Conservation (phyloP, 2,329 filamentous ascomycete species). For the Trichoderma breve region DNA sequence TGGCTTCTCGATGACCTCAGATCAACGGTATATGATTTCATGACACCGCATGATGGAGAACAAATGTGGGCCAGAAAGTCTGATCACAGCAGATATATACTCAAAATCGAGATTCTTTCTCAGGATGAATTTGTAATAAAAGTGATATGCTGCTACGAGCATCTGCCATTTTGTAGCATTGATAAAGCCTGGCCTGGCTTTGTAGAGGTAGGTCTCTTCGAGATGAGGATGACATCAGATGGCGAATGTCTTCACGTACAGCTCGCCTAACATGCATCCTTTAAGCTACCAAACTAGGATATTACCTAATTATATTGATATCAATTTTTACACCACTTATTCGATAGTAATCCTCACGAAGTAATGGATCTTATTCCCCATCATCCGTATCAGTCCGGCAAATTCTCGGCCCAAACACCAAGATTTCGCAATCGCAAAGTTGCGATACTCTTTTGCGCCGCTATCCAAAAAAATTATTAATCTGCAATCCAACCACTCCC, state of each 20-base stretch:
- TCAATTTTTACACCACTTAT: not conserved
- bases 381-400: not conserved
- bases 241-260: not conserved
- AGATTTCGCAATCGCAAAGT: slow-evolving; percentile 18
- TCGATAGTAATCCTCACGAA: not conserved
- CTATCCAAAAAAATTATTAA: slow-evolving; percentile 3
- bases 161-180: not conserved
- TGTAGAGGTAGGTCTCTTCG: not conserved
- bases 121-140: not conserved
- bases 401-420: slow-evolving; percentile 20
- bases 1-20: not conserved
- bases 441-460: not conserved
- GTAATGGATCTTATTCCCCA: not conserved
- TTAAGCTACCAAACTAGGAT: too few species aligned
- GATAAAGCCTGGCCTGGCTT: not conserved
- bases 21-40: slow-evolving; percentile 20
- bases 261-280: not conserved
- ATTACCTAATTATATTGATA: not conserved
- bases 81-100: not conserved
- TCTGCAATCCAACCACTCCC: not conserved
- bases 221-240: not conserved
- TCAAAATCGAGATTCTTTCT: not conserved
- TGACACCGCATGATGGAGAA: not conserved
- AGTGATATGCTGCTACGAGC: not conserved
- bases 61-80: not conserved